These are phyloP conservation scores for Cryptosporidium bovis DNA, from an alignment of 169 alveolate species.

Conservation along the genomic window DNA sequence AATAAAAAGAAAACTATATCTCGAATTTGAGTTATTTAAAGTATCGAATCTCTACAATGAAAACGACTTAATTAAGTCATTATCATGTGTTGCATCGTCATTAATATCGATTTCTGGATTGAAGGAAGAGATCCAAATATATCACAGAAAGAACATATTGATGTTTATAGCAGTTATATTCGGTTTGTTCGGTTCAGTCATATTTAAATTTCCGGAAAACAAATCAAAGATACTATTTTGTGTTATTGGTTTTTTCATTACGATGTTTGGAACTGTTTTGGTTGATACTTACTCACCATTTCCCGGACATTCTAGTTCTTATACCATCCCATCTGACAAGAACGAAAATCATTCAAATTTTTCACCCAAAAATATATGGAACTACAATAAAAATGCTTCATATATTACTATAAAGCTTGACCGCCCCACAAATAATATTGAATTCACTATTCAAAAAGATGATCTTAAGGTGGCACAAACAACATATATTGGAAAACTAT, in stretches of 20 bases:
- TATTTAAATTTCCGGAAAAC: slow-evolving; percentile 40
- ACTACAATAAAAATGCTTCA: slow-evolving; percentile 40
- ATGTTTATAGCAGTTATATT: slow-evolving; percentile 57
- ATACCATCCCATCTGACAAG: neutral
- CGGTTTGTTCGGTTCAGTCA: slow-evolving; percentile 42
- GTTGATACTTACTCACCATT: slow-evolving; percentile 41
- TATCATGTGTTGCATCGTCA: slow-evolving; percentile 35
- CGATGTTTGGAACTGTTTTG: slow-evolving; percentile 25
- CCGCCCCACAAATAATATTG: slow-evolving; percentile 21
- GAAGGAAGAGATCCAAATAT: slow-evolving; percentile 52
- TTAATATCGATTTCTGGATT: slow-evolving; percentile 30
- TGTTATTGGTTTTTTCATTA: slow-evolving; percentile 46
- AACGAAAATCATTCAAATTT: slow-evolving; percentile 1
- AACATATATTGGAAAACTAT: slow-evolving; percentile 35
- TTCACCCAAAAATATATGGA: slow-evolving; percentile 26
- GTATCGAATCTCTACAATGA: slow-evolving; percentile 51
- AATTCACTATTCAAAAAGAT: slow-evolving; percentile 8
- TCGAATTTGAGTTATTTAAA: slow-evolving; percentile 25
- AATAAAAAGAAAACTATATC: slow-evolving; percentile 24
- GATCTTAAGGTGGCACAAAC: neutral
- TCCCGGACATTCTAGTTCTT: slow-evolving; percentile 34
- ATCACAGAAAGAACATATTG: slow-evolving; percentile 43
- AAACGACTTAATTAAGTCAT: slow-evolving; percentile 7
- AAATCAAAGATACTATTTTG: slow-evolving; percentile 27
- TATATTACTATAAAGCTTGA: slow-evolving; percentile 36